Evolutionary conservation across 2,329 filamentous ascomycete genomes (phyloP).

Genomic region (Byssochlamys sp.): DNA sequence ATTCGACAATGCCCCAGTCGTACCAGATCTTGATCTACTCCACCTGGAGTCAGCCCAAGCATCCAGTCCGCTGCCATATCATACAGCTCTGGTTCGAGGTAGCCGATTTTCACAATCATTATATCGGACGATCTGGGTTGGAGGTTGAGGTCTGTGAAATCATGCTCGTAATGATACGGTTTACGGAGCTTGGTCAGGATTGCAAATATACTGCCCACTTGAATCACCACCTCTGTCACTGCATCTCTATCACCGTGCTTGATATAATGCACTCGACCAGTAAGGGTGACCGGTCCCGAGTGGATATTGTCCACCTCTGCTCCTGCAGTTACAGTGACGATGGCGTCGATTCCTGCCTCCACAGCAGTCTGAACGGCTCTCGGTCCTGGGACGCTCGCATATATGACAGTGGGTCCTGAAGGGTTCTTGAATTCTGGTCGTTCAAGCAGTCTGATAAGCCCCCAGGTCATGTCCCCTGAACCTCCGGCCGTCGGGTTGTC

Average conservation of each 20-base stretch:
- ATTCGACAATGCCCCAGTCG: conserved; percentile 42
- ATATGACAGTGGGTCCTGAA: conserved; percentile 38
- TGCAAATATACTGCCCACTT: conserved; percentile 42
- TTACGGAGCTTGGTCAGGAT: conserved; percentile 46
- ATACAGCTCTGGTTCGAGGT: conserved; percentile 46
- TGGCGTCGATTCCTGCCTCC: conserved; percentile 38
- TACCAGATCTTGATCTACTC: conserved; percentile 45
- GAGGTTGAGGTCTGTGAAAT: conserved; percentile 43
- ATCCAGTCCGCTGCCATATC: conserved; percentile 48
- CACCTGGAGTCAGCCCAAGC: conserved; percentile 45
- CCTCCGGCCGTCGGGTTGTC: conserved; percentile 49
- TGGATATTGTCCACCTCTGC: conserved; percentile 43
- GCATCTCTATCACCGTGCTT: conserved; percentile 44
- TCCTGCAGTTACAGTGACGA: conserved; percentile 43
- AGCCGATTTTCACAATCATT: conserved; percentile 49
- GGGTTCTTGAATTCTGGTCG: conserved; percentile 36
- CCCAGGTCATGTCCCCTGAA: conserved; percentile 47
- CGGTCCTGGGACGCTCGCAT: conserved; percentile 44
- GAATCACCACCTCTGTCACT: conserved; percentile 40
- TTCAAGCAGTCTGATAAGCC: conserved; percentile 36
- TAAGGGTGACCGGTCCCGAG: conserved; percentile 42
- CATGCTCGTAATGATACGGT: conserved; percentile 45
- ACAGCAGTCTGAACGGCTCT: conserved; percentile 35
- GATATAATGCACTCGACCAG: conserved; percentile 42
- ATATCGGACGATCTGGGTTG: conserved; percentile 39